Conservation (phyloP, 805 yeast genomes). For the Starmerella geochares region DNA sequence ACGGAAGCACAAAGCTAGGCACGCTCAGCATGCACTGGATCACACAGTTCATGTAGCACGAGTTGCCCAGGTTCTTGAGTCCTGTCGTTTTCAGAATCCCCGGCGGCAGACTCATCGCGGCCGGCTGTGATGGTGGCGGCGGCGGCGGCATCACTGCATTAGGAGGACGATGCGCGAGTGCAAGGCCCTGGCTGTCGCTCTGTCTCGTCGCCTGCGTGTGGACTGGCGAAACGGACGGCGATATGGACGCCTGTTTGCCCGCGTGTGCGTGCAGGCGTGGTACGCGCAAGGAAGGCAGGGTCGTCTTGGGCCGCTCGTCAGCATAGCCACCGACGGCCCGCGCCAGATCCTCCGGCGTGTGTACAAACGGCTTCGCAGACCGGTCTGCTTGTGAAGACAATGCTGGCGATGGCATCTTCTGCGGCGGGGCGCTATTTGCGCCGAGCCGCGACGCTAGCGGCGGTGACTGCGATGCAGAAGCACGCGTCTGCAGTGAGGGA, state of each 20-base stretch:
- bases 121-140: background rate
- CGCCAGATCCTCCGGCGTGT: background rate
- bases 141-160: no score
- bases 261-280: constrained; percentile 10
- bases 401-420: background rate
- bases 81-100: constrained; percentile 42
- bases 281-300: constrained; percentile 10
- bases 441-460: background rate
- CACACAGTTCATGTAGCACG: constrained; percentile 86
- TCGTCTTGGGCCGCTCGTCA: constrained; percentile 11
- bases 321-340: constrained; percentile 10
- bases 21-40: constrained; percentile 79
- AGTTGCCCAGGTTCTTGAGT: constrained; percentile 70
- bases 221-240: constrained; percentile 1
- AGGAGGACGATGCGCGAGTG: no score
- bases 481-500: background rate
- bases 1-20: constrained; percentile 51
- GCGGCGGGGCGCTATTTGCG: background rate
- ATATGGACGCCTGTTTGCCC: background rate
- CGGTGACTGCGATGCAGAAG: background rate
- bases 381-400: background rate
- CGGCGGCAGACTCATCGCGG: background rate
- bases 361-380: background rate
- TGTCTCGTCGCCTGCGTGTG: background rate
- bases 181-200: no score